These are phyloP conservation scores for Hondaea fermentalgiana DNA, from an alignment of 108 stramenopile genomes.

Conservation along the genomic window DNA sequence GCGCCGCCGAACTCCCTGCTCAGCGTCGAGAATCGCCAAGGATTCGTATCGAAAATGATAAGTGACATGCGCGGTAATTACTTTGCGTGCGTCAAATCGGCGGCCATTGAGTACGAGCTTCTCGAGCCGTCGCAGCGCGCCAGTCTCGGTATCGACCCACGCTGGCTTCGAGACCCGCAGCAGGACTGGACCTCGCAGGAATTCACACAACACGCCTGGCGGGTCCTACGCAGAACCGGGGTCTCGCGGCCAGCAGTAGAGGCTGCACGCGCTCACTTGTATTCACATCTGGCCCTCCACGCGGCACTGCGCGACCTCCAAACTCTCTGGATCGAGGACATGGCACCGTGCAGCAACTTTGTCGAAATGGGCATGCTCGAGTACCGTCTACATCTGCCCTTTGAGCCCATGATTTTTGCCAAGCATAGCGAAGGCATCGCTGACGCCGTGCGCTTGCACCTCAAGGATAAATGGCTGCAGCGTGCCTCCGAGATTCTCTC, in stretches of 20 bases:
- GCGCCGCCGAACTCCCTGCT: not conserved
- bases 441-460: not conserved
- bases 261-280: not conserved
- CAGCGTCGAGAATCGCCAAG: not conserved
- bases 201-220: not conserved
- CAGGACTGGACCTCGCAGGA: not conserved
- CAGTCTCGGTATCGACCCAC: not conserved
- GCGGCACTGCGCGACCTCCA: not conserved
- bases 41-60: not conserved
- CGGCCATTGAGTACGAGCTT: not conserved
- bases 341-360: not conserved
- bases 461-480: slow-evolving; percentile 3
- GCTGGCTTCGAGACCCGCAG: not conserved
- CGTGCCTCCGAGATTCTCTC: not conserved
- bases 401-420: not conserved
- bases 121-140: not conserved
- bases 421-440: not conserved
- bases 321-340: not conserved
- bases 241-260: not conserved
- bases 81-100: not conserved
- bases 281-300: not conserved
- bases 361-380: not conserved
- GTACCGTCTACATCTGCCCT: not conserved
- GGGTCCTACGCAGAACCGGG: not conserved
- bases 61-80: not conserved